A percentile compares a stretch with the other conserved stretches of the same genome.
Evolutionary conservation across 805 yeast species (phyloP).

Genomic region (Vanderwaltozyma yarrowii): DNA sequence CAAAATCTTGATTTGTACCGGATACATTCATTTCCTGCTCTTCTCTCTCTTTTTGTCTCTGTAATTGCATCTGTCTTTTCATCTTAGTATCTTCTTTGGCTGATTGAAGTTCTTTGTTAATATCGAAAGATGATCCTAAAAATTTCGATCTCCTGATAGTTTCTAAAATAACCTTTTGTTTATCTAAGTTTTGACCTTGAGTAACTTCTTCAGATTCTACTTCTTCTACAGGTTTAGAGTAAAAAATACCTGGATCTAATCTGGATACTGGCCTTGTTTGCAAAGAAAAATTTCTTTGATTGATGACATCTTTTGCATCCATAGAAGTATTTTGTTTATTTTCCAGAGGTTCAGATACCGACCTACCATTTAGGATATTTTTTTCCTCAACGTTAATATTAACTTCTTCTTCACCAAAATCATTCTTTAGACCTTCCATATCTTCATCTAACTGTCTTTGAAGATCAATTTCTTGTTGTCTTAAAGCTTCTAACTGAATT

Average conservation of each 20-base stretch:
- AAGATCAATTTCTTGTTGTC: constrained; percentile 17
- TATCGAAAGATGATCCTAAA: constrained; percentile 33
- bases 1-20: constrained; percentile 9
- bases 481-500: constrained; percentile 14
- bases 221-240: constrained; percentile 2
- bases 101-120: constrained; percentile 23
- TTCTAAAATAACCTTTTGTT: constrained; percentile 29
- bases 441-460: constrained; percentile 22
- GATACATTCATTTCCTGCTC: constrained; percentile 8
- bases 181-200: constrained; percentile 14
- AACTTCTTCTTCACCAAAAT: constrained; percentile 5
- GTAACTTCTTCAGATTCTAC: constrained; percentile 13
- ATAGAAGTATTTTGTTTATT: constrained; percentile 12
- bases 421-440: constrained; percentile 13
- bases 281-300: constrained; percentile 32
- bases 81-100: constrained; percentile 5
- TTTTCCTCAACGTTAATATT: constrained; percentile 5
- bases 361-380: constrained; percentile 17
- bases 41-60: constrained; percentile 2
- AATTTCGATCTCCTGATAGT: constrained; percentile 37
- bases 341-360: constrained; percentile 32
- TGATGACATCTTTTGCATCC: constrained; percentile 21
- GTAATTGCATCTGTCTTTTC: neutral
- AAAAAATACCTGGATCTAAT: constrained; percentile 34
- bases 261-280: constrained; percentile 35